Conservation (phyloP, 345 rosid genomes). For the Pugionium dolabratum region DNA sequence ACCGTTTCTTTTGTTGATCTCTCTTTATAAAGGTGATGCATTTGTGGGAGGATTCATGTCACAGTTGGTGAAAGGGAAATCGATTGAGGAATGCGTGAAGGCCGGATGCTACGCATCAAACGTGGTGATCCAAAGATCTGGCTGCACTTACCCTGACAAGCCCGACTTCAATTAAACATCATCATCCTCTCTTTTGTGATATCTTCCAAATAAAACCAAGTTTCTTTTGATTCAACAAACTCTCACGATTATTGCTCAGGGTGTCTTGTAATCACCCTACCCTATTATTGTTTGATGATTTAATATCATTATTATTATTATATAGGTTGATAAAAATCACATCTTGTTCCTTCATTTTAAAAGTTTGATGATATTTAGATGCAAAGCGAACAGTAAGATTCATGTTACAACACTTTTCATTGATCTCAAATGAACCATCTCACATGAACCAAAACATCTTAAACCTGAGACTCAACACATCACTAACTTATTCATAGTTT, state of each 20-base stretch:
- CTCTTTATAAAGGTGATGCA: constrained; percentile 65
- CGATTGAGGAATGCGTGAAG: constrained; percentile 69
- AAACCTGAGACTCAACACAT: not conserved
- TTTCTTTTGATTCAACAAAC: constrained; percentile 12
- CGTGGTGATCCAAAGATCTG: constrained; percentile 88
- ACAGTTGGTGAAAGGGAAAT: constrained; percentile 72
- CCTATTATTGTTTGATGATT: not conserved
- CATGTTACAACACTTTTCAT: constrained; percentile 14
- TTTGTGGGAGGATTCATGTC: constrained; percentile 64
- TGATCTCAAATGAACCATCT: not conserved
- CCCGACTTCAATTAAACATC: constrained; percentile 43
- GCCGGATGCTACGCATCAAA: constrained; percentile 84
- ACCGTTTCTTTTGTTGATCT: not conserved
- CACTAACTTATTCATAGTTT: not conserved
- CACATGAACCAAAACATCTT: not conserved
- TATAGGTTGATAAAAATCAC: not conserved
- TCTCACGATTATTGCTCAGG: constrained; percentile 18
- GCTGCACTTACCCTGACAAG: constrained; percentile 78
- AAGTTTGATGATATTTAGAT: not conserved
- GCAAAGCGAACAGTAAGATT: constrained; percentile 2
- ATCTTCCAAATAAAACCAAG: constrained; percentile 20
- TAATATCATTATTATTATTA: not conserved
- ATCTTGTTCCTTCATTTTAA: not conserved
- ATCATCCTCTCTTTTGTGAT: constrained; percentile 30
- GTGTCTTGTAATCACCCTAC: not conserved